Conservation (phyloP, 2,329 filamentous ascomycete genomes). For the Hansfordia pulvinata region DNA sequence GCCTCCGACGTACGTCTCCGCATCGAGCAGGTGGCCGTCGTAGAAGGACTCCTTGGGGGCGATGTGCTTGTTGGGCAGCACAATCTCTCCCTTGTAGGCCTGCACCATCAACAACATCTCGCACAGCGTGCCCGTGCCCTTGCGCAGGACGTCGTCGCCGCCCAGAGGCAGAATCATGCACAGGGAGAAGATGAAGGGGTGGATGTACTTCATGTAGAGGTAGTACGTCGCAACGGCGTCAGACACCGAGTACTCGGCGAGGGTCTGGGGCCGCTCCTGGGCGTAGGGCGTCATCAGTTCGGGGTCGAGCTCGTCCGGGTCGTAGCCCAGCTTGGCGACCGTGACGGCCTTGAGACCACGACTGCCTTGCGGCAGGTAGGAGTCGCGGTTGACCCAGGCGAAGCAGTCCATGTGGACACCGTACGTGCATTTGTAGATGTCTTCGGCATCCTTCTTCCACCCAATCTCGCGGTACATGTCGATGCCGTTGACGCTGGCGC, state of each 20-base stretch:
- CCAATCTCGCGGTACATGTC: constrained; percentile 99
- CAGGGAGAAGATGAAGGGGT: constrained; percentile 96
- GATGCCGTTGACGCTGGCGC: constrained; percentile 87
- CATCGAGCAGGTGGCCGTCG: constrained; percentile 91
- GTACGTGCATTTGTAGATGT: constrained; percentile 92
- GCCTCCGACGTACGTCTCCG: constrained; percentile 94
- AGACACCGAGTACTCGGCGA: constrained; percentile 96
- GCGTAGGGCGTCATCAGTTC: constrained; percentile 95
- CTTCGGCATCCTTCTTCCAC: constrained; percentile 88
- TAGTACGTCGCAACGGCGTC: constrained; percentile 99
- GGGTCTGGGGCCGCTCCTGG: constrained; percentile 76
- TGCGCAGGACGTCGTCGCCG: constrained; percentile 83
- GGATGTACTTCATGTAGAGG: constrained; percentile 99
- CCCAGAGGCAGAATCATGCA: constrained; percentile 92
- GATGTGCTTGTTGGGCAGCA: constrained; percentile 91
- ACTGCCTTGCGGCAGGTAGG: constrained; percentile 92
- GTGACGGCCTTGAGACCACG: constrained; percentile 95
- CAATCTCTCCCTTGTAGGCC: constrained; percentile 82
- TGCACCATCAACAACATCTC: constrained; percentile 99
- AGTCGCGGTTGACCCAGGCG: constrained; percentile 97
- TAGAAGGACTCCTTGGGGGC: constrained; percentile 87
- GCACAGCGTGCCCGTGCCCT: constrained; percentile 95
- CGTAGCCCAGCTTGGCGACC: constrained; percentile 93
- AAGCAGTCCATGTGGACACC: constrained; percentile 99
- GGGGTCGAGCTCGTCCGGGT: constrained; percentile 93